phyloP scores from a whole-genome alignment of 2,329 filamentous ascomycete genomes.

The Thelonectria rubi region DNA sequence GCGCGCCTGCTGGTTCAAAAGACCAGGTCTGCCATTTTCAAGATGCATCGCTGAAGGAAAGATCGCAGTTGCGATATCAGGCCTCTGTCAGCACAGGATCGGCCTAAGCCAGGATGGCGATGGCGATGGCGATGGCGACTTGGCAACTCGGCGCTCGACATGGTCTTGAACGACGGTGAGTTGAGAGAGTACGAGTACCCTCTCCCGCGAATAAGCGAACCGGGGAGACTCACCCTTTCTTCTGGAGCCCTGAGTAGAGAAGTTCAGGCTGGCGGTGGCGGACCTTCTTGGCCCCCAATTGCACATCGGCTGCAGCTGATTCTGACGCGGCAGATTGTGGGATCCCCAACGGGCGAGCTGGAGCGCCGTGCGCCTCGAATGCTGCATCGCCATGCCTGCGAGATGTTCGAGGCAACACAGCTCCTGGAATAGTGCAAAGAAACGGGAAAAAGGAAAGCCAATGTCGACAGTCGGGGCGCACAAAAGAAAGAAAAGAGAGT shows the following conservation, averaged over 20 bases:
- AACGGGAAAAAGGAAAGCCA: slow-evolving; percentile 7
- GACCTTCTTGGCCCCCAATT: slow-evolving; percentile 33
- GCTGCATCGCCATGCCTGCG: slow-evolving; percentile 39
- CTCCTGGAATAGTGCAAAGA: not conserved
- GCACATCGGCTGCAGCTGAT: slow-evolving; percentile 24
- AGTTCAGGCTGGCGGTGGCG: slow-evolving; percentile 32
- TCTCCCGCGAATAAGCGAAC: not conserved
- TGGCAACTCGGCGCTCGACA: not conserved
- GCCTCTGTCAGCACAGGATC: not conserved
- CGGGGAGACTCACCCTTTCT: slow-evolving; percentile 40
- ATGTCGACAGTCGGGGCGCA: slow-evolving; percentile 27
- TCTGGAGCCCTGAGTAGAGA: slow-evolving; percentile 43
- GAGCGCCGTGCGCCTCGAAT: slow-evolving; percentile 41
- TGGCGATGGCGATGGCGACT: not conserved
- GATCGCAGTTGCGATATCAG: not conserved
- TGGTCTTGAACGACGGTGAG: not conserved
- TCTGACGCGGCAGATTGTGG: slow-evolving; percentile 31
- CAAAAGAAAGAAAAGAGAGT: slow-evolving; percentile 28
- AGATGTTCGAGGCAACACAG: slow-evolving; percentile 15
- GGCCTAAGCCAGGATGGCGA: not conserved
- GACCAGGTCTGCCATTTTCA: not conserved
- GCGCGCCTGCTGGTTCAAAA: not conserved
- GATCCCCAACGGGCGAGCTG: slow-evolving; percentile 34
- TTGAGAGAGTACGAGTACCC: not conserved
- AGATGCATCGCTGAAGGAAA: not conserved